A percentile compares a stretch with the other conserved stretches of the same genome.
Evolutionary conservation across 2,329 filamentous ascomycete genomes (phyloP).

Genomic region (Ophiocordyceps camponoti-floridani): DNA sequence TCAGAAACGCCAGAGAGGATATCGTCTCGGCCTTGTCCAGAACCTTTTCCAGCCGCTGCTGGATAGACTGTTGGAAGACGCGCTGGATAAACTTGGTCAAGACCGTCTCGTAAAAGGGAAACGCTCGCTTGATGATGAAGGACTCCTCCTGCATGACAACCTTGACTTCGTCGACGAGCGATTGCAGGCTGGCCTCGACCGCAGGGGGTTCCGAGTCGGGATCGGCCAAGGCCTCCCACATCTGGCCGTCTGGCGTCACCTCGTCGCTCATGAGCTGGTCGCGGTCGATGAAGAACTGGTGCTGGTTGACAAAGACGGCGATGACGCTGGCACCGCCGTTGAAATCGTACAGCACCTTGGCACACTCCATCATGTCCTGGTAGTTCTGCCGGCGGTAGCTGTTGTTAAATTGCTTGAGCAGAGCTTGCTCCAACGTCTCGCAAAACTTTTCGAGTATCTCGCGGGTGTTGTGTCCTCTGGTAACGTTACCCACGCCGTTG

Average conservation of each 20-base stretch:
- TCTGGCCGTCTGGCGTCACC: conserved; percentile 53
- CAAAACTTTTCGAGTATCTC: conserved; percentile 94
- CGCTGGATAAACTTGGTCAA: conserved; percentile 84
- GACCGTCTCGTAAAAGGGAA: conserved; percentile 91
- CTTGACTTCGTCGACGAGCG: conserved; percentile 81
- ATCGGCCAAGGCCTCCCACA: conserved; percentile 85
- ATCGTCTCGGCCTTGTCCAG: conserved; percentile 85
- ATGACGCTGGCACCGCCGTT: conserved; percentile 92
- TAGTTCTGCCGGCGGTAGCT: conserved; percentile 93
- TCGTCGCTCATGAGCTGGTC: conserved; percentile 85
- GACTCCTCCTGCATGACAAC: conserved; percentile 95
- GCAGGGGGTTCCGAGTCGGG: conserved; percentile 83
- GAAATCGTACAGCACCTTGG: conserved; percentile 86
- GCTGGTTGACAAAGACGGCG: conserved; percentile 92
- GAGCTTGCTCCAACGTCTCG: conserved; percentile 85
- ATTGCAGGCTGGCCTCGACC: conserved; percentile 82
- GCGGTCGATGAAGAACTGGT: conserved; percentile 96
- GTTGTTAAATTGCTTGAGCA: conserved; percentile 91
- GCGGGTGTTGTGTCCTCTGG: conserved; percentile 46
- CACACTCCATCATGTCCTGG: conserved; percentile 95
- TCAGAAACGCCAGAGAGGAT: conserved; percentile 79
- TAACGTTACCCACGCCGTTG: conserved; percentile 23
- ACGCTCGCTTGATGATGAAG: conserved; percentile 88
- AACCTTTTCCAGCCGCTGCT: conserved; percentile 89
- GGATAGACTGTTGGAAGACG: conserved; percentile 94